Conservation (phyloP, 2,329 filamentous ascomycete species). For the Pseudogymnoascus pannorum region DNA sequence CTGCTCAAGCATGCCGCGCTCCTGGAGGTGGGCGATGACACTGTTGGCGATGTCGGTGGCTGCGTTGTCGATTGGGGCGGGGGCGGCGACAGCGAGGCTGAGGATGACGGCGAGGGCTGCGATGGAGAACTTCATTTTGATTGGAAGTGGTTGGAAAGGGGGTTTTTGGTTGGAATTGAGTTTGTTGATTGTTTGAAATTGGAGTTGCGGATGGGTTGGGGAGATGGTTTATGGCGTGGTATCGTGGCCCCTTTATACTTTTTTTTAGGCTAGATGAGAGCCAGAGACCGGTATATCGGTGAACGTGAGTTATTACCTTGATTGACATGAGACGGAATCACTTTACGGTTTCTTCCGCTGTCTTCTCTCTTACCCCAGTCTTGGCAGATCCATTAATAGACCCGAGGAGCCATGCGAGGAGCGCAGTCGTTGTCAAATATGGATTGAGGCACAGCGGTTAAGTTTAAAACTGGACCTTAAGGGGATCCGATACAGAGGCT, state of each 20-base stretch:
- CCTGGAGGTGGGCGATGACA: slow-evolving; percentile 9
- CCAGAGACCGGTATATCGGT: neutral
- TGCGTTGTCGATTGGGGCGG: slow-evolving; percentile 19
- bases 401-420: neutral
- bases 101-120: neutral
- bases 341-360: neutral
- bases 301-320: neutral
- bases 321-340: neutral
- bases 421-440: neutral
- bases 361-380: neutral
- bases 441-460: neutral
- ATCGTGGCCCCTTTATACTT: neutral
- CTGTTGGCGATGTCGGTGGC: slow-evolving; percentile 18
- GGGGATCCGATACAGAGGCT: neutral
- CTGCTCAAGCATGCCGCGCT: neutral
- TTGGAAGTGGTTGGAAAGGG: neutral
- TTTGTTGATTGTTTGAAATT: neutral
- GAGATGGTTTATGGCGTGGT: neutral
- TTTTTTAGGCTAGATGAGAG: neutral
- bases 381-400: neutral
- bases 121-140: neutral
- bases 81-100: slow-evolving; percentile 15
- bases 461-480: neutral
- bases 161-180: neutral
- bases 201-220: neutral